Conservation (phyloP, 2,329 filamentous ascomycete species). For the Chaetomiaceae sp. region DNA sequence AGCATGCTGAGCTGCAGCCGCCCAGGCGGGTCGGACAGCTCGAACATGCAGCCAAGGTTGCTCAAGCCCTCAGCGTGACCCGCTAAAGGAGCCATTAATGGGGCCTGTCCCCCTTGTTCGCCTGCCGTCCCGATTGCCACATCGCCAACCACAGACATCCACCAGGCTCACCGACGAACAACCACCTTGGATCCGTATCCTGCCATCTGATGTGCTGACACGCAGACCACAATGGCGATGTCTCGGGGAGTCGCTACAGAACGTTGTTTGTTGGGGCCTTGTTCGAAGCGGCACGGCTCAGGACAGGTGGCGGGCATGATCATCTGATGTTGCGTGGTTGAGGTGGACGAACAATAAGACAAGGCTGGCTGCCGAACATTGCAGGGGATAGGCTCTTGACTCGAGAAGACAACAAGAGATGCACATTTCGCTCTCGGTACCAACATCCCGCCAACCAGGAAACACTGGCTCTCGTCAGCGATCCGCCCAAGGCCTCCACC, state of each 20-base stretch:
- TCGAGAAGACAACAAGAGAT: too few relatives aligned
- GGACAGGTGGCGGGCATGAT: too few relatives aligned
- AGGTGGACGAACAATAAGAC: too few relatives aligned
- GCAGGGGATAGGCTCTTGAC: too few relatives aligned
- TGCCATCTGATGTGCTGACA: neutral
- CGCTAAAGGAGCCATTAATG: constrained; percentile 5
- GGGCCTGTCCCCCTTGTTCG: neutral
- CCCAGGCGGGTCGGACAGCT: neutral
- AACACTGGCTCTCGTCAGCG: too few relatives aligned
- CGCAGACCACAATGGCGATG: neutral
- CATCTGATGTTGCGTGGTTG: too few relatives aligned
- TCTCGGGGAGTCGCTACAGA: too few relatives aligned
- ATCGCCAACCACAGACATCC: neutral
- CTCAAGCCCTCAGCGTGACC: neutral
- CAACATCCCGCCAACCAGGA: too few relatives aligned
- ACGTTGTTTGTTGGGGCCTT: too few relatives aligned
- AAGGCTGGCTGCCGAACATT: too few relatives aligned
- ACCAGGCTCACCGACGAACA: neutral
- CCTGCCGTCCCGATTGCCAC: constrained; percentile 7
- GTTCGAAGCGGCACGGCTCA: neutral
- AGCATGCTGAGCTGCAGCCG: neutral
- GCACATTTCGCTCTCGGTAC: too few relatives aligned
- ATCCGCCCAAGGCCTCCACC: too few relatives aligned
- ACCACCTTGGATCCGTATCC: neutral
- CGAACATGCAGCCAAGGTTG: neutral